phyloP scores from a whole-genome alignment of 2,329 filamentous ascomycete genomes.

The Colletotrichum camelliae region DNA sequence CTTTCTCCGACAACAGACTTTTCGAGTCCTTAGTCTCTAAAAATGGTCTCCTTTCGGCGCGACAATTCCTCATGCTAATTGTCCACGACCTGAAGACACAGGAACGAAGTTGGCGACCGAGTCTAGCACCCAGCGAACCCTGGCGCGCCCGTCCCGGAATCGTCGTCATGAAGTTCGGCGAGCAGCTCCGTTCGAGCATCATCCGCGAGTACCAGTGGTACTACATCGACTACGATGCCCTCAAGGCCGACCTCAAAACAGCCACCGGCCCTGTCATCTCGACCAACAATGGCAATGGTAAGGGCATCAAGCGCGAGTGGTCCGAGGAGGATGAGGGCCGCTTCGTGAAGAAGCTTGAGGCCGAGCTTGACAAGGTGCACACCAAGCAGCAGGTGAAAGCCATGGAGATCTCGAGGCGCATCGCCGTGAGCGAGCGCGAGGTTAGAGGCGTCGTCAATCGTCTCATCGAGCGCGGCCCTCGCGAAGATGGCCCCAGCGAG shows the following conservation, averaged over 20 bases:
- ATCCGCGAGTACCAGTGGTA: slow-evolving; percentile 98
- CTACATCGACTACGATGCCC: slow-evolving; percentile 96
- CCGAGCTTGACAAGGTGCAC: slow-evolving; percentile 96
- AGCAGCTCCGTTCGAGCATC: slow-evolving; percentile 93
- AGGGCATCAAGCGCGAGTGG: slow-evolving; percentile 65
- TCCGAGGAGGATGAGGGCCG: slow-evolving; percentile 88
- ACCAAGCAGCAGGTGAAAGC: slow-evolving; percentile 98
- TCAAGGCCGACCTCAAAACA: slow-evolving; percentile 86
- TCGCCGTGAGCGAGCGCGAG: slow-evolving; percentile 86
- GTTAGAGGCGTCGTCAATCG: slow-evolving; percentile 86
- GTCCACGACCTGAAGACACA: slow-evolving; percentile 54
- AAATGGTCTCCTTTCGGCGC: not conserved
- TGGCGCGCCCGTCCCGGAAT: slow-evolving; percentile 53
- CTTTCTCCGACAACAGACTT: not conserved
- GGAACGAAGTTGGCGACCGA: slow-evolving; percentile 45
- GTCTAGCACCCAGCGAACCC: slow-evolving; percentile 26
- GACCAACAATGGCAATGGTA: slow-evolving; percentile 32
- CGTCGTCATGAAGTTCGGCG: slow-evolving; percentile 84
- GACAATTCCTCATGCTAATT: slow-evolving; percentile 51
- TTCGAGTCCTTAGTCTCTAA: slow-evolving; percentile 14
- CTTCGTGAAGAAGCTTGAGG: slow-evolving; percentile 87
- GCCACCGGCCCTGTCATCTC: slow-evolving; percentile 56
- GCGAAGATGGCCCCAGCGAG: slow-evolving; percentile 71
- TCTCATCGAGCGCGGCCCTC: slow-evolving; percentile 66
- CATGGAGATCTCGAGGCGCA: slow-evolving; percentile 91